Conservation (phyloP, 116 monocot species). For the Cymodocea nodosa region DNA sequence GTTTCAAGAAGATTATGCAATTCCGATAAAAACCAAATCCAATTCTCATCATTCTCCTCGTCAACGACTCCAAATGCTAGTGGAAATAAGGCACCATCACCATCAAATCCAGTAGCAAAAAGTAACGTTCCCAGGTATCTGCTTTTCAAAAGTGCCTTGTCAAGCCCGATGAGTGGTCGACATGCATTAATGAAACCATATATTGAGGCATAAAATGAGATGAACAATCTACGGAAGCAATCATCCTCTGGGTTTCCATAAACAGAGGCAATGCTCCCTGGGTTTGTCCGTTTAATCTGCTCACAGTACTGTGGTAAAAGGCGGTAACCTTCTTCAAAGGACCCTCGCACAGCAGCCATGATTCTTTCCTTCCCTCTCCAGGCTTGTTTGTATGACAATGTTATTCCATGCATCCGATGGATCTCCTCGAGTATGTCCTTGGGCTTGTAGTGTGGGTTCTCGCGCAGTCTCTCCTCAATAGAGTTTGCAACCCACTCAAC, state of each 20-base stretch:
- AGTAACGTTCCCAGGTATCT: conserved; percentile 94
- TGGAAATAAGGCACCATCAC: conserved; percentile 85
- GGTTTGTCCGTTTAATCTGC: conserved; percentile 70
- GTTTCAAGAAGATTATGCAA: conserved; percentile 67
- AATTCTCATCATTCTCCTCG: conserved; percentile 89
- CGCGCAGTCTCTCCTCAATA: conserved; percentile 82
- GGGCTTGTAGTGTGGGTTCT: conserved; percentile 93
- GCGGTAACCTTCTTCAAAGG: conserved; percentile 95
- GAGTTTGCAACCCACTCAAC: conserved; percentile 97
- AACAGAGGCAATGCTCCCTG: conserved; percentile 75
- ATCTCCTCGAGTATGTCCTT: conserved; percentile 98
- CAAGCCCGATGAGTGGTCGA: conserved; percentile 83
- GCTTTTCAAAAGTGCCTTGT: conserved; percentile 72
- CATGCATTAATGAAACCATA: conserved; percentile 86
- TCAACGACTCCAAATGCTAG: conserved; percentile 94
- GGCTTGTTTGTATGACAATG: conserved; percentile 94
- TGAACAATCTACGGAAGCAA: conserved; percentile 68
- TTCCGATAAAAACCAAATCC: conserved; percentile 97
- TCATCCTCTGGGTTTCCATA: conserved; percentile 73
- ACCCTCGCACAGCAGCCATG: conserved; percentile 91
- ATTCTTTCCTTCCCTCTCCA: conserved; percentile 98
- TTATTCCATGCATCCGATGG: conserved; percentile 85
- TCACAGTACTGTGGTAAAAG: conserved; percentile 85
- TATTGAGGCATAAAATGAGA: conserved; percentile 88
- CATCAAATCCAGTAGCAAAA: conserved; percentile 88